Evolutionary conservation across 2,329 filamentous ascomycete species (phyloP).

Genomic region (Pseudonectria foliicola): DNA sequence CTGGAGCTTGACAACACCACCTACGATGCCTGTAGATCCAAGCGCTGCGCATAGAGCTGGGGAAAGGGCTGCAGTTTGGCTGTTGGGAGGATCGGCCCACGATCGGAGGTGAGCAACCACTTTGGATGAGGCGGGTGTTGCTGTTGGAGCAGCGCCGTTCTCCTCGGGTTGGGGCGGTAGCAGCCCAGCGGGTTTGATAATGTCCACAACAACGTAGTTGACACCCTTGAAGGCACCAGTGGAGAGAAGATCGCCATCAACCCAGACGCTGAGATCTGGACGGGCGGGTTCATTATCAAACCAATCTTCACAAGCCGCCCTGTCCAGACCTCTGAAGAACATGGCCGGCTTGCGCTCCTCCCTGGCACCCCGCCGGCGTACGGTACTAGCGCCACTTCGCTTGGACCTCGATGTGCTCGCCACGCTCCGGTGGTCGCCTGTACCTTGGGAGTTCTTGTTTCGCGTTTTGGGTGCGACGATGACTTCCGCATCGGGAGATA

Average conservation of each 20-base stretch:
- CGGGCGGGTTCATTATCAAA: conserved; percentile 62
- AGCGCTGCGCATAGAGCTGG: conserved; percentile 67
- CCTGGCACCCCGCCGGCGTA: conserved; percentile 46
- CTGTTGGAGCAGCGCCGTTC: conserved; percentile 53
- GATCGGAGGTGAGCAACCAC: conserved; percentile 67
- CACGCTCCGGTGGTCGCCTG: conserved; percentile 73
- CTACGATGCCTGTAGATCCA: conserved; percentile 65
- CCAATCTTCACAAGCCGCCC: conserved; percentile 61
- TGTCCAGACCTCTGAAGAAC: conserved; percentile 76
- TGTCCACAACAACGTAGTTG: conserved; percentile 72
- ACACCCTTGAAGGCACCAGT: conserved; percentile 68
- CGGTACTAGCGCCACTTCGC: conserved; percentile 68
- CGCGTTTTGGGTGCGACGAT: conserved; percentile 93
- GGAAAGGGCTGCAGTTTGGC: conserved; percentile 73
- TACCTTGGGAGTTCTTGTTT: conserved; percentile 57
- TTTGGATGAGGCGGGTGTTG: conserved; percentile 39
- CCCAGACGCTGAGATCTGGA: conserved; percentile 67
- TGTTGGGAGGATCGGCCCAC: conserved; percentile 85
- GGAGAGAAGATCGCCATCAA: conserved; percentile 70
- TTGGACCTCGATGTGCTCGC: conserved; percentile 73
- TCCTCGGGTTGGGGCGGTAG: conserved; percentile 66
- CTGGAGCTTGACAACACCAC: conserved; percentile 81
- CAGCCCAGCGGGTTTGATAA: conserved; percentile 76
- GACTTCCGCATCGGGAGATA: conserved; percentile 89
- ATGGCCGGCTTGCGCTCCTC: conserved; percentile 62